Evolutionary conservation across 129 eudicot species (phyloP).

Genomic region (Pseudognaphalium luteoalbum): DNA sequence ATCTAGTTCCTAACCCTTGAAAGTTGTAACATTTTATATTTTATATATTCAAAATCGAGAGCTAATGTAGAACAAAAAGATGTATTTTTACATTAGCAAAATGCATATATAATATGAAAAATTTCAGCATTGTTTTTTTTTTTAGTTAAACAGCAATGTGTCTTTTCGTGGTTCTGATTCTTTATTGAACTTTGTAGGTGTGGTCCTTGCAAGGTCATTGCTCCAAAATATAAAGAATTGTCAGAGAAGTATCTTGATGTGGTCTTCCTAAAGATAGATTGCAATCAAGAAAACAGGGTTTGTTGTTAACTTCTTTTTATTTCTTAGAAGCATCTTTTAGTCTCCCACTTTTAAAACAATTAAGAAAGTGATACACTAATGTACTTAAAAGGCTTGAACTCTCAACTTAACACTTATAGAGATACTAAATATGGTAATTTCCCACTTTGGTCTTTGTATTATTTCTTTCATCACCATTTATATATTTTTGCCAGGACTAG

Average conservation of each 20-base stretch:
- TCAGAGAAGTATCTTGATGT: constrained; percentile 60
- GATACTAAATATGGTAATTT: not conserved
- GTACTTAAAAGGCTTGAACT: not conserved
- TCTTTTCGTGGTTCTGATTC: constrained; percentile 6
- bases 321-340: not conserved
- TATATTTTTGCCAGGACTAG: too few relatives aligned
- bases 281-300: constrained; percentile 82
- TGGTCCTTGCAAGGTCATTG: constrained; percentile 86
- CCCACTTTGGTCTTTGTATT: too few relatives aligned
- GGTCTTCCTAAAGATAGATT: constrained; percentile 76
- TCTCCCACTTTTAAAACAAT: not conserved
- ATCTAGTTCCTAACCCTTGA: not conserved
- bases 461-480: too few relatives aligned
- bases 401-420: not conserved
- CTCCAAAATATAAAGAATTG: constrained; percentile 64
- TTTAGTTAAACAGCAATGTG: not conserved
- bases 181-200: constrained; percentile 50
- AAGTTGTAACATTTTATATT: not conserved
- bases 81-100: not conserved
- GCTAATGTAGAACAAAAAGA: not conserved
- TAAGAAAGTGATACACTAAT: not conserved
- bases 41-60: not conserved
- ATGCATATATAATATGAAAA: not conserved
- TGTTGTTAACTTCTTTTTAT: constrained; percentile 3
- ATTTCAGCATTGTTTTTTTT: not conserved